Conservation (phyloP, 768 basidiomycete species). For the Tylopilus plumbeoviolaceoides region DNA sequence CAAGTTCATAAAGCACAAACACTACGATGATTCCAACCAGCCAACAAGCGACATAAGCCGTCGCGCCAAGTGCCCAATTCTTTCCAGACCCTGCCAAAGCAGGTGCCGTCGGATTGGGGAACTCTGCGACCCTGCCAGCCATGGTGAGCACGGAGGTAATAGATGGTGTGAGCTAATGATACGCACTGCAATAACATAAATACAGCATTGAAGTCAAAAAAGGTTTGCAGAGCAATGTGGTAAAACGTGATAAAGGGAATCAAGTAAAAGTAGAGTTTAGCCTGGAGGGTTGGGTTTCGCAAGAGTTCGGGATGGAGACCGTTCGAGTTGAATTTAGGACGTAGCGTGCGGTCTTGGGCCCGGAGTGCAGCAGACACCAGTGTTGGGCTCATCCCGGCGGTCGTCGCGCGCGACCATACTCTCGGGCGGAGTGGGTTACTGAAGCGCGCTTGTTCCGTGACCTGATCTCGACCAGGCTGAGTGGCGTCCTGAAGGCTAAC, state of each 20-base stretch:
- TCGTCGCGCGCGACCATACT: constrained; percentile 58
- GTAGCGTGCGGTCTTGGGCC: constrained; percentile 35
- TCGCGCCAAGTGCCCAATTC: constrained; percentile 79
- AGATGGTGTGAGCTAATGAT: neutral
- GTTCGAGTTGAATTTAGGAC: constrained; percentile 64
- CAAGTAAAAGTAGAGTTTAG: constrained; percentile 61
- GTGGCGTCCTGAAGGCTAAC: constrained; percentile 60
- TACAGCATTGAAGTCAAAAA: constrained; percentile 86
- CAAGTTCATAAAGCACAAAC: constrained; percentile 70
- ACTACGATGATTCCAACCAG: constrained; percentile 67
- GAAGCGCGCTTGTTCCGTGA: constrained; percentile 49
- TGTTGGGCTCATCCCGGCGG: constrained; percentile 41
- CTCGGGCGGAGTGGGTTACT: constrained; percentile 40
- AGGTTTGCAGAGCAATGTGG: constrained; percentile 73
- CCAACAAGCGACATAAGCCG: constrained; percentile 84
- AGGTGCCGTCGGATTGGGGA: constrained; percentile 65
- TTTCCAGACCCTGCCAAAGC: constrained; percentile 68
- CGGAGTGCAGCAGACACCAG: constrained; percentile 37
- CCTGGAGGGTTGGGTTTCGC: constrained; percentile 51
- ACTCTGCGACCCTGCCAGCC: constrained; percentile 59
- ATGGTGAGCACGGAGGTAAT: constrained; percentile 11
- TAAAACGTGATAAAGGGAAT: constrained; percentile 70
- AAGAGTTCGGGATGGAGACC: constrained; percentile 67
- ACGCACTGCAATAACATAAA: constrained; percentile 83
- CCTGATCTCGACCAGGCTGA: constrained; percentile 39